These are phyloP conservation scores for Kluyveromyces marxianus DNA, from an alignment of 1,139 yeast genomes.

Conservation along the genomic window DNA sequence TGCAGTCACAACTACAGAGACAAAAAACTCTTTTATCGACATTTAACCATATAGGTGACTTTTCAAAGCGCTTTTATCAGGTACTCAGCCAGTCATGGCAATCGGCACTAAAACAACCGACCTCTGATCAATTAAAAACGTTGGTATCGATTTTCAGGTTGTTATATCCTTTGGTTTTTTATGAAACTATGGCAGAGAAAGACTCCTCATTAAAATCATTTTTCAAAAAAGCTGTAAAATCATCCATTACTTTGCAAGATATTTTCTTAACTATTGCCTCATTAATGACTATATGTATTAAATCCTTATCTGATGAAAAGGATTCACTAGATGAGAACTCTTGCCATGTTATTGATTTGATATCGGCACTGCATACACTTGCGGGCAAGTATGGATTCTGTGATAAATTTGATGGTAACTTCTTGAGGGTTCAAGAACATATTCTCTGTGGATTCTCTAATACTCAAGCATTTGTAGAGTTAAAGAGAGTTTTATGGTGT, in stretches of 20 bases:
- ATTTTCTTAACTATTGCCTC: constrained; percentile 40
- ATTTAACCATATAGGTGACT: constrained; percentile 40
- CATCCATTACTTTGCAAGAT: constrained; percentile 44
- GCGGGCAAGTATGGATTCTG: constrained; percentile 67
- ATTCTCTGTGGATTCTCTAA: constrained; percentile 42
- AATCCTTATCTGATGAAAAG: constrained; percentile 27
- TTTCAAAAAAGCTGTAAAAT: constrained; percentile 27
- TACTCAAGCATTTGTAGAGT: constrained; percentile 40
- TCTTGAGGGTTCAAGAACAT: constrained; percentile 53
- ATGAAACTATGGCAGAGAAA: constrained; percentile 32
- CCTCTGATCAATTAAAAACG: constrained; percentile 22
- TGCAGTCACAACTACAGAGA: constrained; percentile 19
- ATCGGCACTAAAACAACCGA: constrained; percentile 7
- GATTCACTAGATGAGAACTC: constrained; percentile 7
- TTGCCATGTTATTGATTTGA: constrained; percentile 34
- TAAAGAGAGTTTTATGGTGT: constrained; percentile 76
- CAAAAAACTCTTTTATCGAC: constrained; percentile 33
- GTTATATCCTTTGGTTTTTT: constrained; percentile 36
- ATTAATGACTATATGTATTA: constrained; percentile 31
- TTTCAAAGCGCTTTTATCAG: constrained; percentile 14
- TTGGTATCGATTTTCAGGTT: constrained; percentile 34
- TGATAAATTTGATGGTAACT: constrained; percentile 53
- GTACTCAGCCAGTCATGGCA: constrained; percentile 7
- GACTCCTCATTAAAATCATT: constrained; percentile 21
- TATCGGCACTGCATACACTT: constrained; percentile 61